Evolutionary conservation across 495 filamentous ascomycete genomes (phyloP).

Genomic region (Penicillium canescens): DNA sequence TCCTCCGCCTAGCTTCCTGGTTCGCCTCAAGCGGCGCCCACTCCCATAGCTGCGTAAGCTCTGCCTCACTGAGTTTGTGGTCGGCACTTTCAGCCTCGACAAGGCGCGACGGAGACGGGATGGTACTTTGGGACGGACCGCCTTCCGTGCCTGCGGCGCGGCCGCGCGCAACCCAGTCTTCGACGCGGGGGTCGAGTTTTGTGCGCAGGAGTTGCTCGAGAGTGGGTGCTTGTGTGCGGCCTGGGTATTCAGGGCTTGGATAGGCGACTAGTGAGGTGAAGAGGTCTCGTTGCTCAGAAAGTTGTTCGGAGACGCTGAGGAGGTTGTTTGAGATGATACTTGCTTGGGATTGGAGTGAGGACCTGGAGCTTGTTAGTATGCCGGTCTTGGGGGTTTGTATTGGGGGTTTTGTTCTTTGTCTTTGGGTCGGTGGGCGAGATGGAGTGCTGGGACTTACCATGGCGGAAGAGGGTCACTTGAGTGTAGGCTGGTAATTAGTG

Average conservation of each 20-base stretch:
- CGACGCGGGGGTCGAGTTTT: conserved; percentile 74
- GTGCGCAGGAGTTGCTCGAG: conserved; percentile 71
- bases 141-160: conserved; percentile 38
- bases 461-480: conserved; percentile 58
- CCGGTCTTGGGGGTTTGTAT: conserved; percentile 5
- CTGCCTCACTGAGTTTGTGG: conserved; percentile 37
- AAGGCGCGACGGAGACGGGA: conserved; percentile 3
- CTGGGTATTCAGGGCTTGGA: conserved; percentile 74
- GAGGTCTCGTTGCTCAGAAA: conserved; percentile 57
- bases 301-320: conserved; percentile 56
- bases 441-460: conserved; percentile 44
- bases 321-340: conserved; percentile 66
- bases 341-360: conserved; percentile 67
- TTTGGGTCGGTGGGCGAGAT: background rate
- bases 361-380: conserved; percentile 36
- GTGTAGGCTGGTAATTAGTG: conserved; percentile 56
- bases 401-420: background rate
- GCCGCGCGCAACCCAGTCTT: conserved; percentile 69
- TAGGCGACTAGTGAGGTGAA: conserved; percentile 66
- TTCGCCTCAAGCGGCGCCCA: conserved; percentile 55
- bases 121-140: conserved; percentile 1
- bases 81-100: background rate
- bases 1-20: conserved; percentile 45
- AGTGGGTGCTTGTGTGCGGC: conserved; percentile 62
- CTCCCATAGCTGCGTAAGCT: conserved; percentile 46